These are phyloP conservation scores for Cryptococcus amylolentus DNA, from an alignment of 1,284 basidiomycete genomes.

Conservation along the genomic window DNA sequence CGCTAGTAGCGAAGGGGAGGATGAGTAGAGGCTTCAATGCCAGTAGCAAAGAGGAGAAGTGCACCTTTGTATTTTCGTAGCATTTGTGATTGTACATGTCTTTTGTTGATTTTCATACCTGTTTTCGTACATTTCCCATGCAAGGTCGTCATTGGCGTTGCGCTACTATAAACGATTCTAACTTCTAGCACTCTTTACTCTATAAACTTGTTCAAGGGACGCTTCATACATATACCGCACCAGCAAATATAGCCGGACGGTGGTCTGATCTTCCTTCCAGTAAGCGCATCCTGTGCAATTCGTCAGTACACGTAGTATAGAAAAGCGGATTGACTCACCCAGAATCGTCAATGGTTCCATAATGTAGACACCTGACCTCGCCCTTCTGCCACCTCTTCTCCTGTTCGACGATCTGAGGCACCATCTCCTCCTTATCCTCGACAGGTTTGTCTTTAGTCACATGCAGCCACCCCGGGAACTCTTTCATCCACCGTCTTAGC, in stretches of 20 bases:
- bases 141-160: background rate
- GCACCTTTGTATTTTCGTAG: too few relatives aligned
- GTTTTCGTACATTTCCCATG: background rate
- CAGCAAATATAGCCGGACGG: slow-evolving; percentile 48
- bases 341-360: slow-evolving; percentile 49
- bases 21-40: slow-evolving; percentile 14
- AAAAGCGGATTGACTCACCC: slow-evolving; percentile 20
- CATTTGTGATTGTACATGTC: background rate
- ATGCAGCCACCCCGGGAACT: slow-evolving; percentile 37
- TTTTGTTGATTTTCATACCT: too few relatives aligned
- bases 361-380: slow-evolving; percentile 48
- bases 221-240: slow-evolving; percentile 42
- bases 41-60: background rate
- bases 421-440: background rate
- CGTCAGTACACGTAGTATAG: background rate
- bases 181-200: background rate
- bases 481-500: slow-evolving; percentile 34
- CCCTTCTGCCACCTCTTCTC: slow-evolving; percentile 32
- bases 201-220: background rate
- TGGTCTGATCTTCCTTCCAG: slow-evolving; percentile 49
- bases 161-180: background rate
- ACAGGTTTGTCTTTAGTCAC: background rate
- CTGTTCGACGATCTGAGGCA: background rate
- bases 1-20: slow-evolving; percentile 12
- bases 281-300: slow-evolving; percentile 34